Conservation (phyloP, 2,329 filamentous ascomycete genomes). For the Zymoseptoria passerinii region DNA sequence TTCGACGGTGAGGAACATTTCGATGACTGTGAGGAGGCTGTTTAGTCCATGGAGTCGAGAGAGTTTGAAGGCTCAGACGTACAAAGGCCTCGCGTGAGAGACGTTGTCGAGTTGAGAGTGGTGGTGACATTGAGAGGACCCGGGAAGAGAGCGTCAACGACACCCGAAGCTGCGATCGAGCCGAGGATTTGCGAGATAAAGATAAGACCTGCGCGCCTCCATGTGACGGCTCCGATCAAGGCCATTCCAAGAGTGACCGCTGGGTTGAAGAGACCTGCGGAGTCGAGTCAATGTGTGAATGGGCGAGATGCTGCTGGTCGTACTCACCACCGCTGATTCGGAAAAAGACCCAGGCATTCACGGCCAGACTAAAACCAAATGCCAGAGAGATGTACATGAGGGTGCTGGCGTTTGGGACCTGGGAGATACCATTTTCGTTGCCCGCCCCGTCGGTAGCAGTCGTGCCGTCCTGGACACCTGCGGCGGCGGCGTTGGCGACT, state of each 20-base stretch:
- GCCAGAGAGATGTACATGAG: constrained; percentile 34
- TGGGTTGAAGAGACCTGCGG: constrained; percentile 29
- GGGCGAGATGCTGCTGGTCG: not conserved
- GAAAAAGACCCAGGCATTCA: constrained; percentile 41
- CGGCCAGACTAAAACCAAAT: constrained; percentile 38
- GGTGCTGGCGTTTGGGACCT: constrained; percentile 28
- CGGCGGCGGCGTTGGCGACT: constrained; percentile 32
- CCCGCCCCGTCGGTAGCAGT: constrained; percentile 6
- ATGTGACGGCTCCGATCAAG: constrained; percentile 40
- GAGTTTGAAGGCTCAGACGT: constrained; percentile 10
- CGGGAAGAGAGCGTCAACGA: constrained; percentile 39
- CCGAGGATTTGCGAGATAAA: constrained; percentile 40
- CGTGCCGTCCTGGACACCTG: constrained; percentile 10
- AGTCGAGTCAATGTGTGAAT: not conserved
- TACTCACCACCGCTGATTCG: constrained; percentile 33
- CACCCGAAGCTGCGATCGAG: constrained; percentile 37
- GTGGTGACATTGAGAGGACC: constrained; percentile 40
- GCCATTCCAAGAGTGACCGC: constrained; percentile 42
- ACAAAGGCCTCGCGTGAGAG: constrained; percentile 38
- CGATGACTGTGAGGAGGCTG: constrained; percentile 29
- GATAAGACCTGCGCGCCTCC: constrained; percentile 36
- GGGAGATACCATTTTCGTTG: constrained; percentile 15
- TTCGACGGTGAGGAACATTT: constrained; percentile 44
- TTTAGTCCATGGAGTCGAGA: constrained; percentile 3
- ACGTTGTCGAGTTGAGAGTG: constrained; percentile 35